Evolutionary conservation across 495 filamentous ascomycete species (phyloP).

Genomic region (Podospora bellae-mahoneyi): DNA sequence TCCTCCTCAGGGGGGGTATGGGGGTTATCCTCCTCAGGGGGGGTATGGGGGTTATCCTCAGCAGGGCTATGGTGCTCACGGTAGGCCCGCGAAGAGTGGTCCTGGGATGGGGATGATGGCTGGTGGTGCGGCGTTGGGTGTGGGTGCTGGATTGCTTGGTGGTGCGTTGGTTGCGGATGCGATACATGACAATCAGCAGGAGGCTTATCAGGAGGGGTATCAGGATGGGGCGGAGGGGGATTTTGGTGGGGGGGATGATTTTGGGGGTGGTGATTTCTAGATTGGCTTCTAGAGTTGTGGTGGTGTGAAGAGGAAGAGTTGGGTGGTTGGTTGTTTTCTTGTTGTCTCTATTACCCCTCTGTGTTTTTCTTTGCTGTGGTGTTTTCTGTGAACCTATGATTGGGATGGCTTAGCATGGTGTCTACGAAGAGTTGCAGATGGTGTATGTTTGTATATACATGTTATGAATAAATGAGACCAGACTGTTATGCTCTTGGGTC

Average conservation of each 20-base stretch:
- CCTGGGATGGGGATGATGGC: slow-evolving; percentile 60
- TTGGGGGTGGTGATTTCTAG: slow-evolving; percentile 34
- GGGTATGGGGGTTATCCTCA: slow-evolving; percentile 32
- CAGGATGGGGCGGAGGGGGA: slow-evolving; percentile 36
- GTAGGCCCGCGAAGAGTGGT: slow-evolving; percentile 31
- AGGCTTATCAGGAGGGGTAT: slow-evolving; percentile 49
- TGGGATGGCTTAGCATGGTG: too few species aligned
- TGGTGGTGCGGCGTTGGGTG: slow-evolving; percentile 70
- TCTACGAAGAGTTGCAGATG: too few species aligned
- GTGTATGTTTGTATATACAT: too few species aligned
- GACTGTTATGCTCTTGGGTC: too few species aligned
- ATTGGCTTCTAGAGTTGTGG: slow-evolving; percentile 51
- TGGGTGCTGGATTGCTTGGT: slow-evolving; percentile 73
- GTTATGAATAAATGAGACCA: too few species aligned
- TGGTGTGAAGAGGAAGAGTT: not conserved
- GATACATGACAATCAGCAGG: slow-evolving; percentile 56
- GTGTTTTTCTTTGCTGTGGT: not conserved
- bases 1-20: slow-evolving; percentile 22
- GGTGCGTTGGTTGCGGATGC: slow-evolving; percentile 65
- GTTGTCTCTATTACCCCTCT: not conserved
- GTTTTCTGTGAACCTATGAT: not conserved
- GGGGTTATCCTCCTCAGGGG: slow-evolving; percentile 26
- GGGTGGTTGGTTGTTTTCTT: not conserved
- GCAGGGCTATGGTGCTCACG: slow-evolving; percentile 14
- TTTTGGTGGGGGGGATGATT: slow-evolving; percentile 36